A percentile compares a stretch with the other conserved stretches of the same genome.
Conservation (phyloP, 2,329 filamentous ascomycete species). For the Aureobasidium pullulans region DNA sequence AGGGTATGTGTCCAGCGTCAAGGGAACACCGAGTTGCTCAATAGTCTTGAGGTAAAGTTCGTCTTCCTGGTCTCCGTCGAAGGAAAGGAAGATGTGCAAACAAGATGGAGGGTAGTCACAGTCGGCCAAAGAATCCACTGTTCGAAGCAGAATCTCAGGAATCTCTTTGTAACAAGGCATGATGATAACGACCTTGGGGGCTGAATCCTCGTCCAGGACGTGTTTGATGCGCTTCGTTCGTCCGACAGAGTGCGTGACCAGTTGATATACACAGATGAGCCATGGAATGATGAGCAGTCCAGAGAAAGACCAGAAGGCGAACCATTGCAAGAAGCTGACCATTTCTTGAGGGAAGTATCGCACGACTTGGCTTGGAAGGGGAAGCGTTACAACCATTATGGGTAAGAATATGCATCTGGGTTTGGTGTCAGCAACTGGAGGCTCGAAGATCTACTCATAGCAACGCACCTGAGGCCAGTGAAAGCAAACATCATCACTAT, state of each 20-base stretch:
- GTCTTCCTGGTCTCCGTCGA: constrained; percentile 83
- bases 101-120: constrained; percentile 90
- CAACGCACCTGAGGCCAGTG: constrained; percentile 61
- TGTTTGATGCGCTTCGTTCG: constrained; percentile 75
- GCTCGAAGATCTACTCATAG: neutral
- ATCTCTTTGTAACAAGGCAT: constrained; percentile 97
- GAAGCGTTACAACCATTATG: constrained; percentile 88
- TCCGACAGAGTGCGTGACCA: constrained; percentile 80
- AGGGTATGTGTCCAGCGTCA: constrained; percentile 70
- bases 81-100: constrained; percentile 90
- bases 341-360: constrained; percentile 63
- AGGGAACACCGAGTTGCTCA: constrained; percentile 72
- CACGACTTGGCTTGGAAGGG: constrained; percentile 65
- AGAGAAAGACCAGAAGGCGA: constrained; percentile 91
- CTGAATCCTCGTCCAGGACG: constrained; percentile 73
- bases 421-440: neutral
- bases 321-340: constrained; percentile 76
- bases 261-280: constrained; percentile 86
- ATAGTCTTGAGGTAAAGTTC: constrained; percentile 84
- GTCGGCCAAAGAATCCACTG: constrained; percentile 84
- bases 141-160: constrained; percentile 73
- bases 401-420: constrained; percentile 75
- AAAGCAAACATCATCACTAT: constrained; percentile 68
- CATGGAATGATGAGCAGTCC: constrained; percentile 79
- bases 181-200: constrained; percentile 89